phyloP scores from a whole-genome alignment of 2,329 filamentous ascomycete genomes.

The Sarocladium kiliense region DNA sequence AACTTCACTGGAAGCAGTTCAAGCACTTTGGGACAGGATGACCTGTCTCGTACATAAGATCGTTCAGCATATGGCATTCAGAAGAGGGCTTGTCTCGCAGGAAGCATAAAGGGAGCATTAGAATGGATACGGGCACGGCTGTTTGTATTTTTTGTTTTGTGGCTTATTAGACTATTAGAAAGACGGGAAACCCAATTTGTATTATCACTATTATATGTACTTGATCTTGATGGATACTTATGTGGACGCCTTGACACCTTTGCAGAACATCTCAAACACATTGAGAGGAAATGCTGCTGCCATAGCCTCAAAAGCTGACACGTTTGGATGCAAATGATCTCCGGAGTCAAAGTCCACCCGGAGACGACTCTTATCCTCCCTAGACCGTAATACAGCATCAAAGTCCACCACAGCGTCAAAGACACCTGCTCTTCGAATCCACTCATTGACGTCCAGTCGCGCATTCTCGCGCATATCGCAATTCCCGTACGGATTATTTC shows the following conservation, averaged over 20 bases:
- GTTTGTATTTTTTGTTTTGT: too few relatives aligned
- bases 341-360: slow-evolving; percentile 44
- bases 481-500: slow-evolving; percentile 46
- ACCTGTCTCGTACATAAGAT: too few relatives aligned
- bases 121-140: too few relatives aligned
- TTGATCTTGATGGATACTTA: too few relatives aligned
- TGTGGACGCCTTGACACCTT: slow-evolving; percentile 38
- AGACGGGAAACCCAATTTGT: too few relatives aligned
- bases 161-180: too few relatives aligned
- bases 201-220: too few relatives aligned
- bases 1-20: too few relatives aligned
- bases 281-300: slow-evolving; percentile 68
- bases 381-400: slow-evolving; percentile 47
- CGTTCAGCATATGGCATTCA: too few relatives aligned
- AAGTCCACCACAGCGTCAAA: slow-evolving; percentile 62
- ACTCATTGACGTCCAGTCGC: slow-evolving; percentile 51
- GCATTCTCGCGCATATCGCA: slow-evolving; percentile 46
- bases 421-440: slow-evolving; percentile 47
- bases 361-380: slow-evolving; percentile 33
- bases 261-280: slow-evolving; percentile 40
- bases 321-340: slow-evolving; percentile 56
- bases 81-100: too few relatives aligned
- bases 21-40: too few relatives aligned
- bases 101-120: too few relatives aligned
- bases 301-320: slow-evolving; percentile 48